Percentiles rank a stretch among this genome's conserved stretches.
Evolutionary conservation across 257 asterid species (phyloP).

Genomic region (Solanum tarapatanum): DNA sequence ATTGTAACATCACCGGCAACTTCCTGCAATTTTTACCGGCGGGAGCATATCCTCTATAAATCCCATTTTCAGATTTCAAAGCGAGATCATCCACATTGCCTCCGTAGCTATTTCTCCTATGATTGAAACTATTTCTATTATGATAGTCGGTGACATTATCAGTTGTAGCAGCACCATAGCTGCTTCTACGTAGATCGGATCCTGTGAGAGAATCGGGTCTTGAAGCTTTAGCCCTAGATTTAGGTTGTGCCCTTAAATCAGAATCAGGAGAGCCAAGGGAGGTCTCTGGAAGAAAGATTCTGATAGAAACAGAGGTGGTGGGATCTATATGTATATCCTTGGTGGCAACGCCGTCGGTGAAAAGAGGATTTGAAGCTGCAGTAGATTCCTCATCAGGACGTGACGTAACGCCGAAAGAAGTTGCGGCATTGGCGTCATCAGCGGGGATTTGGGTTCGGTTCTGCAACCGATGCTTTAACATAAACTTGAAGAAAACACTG

Average conservation of each 20-base stretch:
- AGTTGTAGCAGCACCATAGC: slow-evolving; percentile 27
- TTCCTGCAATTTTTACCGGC: slow-evolving; percentile 30
- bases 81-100: slow-evolving; percentile 27
- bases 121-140: neutral
- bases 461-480: slow-evolving; percentile 87
- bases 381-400: slow-evolving; percentile 72
- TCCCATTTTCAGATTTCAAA: slow-evolving; percentile 36
- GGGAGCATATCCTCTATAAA: slow-evolving; percentile 71
- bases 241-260: slow-evolving; percentile 7
- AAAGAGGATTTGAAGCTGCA: slow-evolving; percentile 64
- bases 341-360: slow-evolving; percentile 91
- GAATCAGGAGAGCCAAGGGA: slow-evolving; percentile 39
- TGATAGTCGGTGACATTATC: neutral
- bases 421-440: slow-evolving; percentile 8
- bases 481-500: slow-evolving; percentile 81
- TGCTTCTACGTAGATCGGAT: slow-evolving; percentile 44
- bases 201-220: slow-evolving; percentile 4
- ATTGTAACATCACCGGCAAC: slow-evolving; percentile 73
- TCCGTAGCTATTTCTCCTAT: slow-evolving; percentile 54
- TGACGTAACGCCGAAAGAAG: slow-evolving; percentile 71
- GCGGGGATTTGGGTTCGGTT: slow-evolving; percentile 40
- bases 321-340: slow-evolving; percentile 88
- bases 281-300: slow-evolving; percentile 80
- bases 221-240: slow-evolving; percentile 5
- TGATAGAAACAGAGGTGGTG: slow-evolving; percentile 55